phyloP scores from a whole-genome alignment of 805 yeast genomes.

The Osmozyma mogii region DNA sequence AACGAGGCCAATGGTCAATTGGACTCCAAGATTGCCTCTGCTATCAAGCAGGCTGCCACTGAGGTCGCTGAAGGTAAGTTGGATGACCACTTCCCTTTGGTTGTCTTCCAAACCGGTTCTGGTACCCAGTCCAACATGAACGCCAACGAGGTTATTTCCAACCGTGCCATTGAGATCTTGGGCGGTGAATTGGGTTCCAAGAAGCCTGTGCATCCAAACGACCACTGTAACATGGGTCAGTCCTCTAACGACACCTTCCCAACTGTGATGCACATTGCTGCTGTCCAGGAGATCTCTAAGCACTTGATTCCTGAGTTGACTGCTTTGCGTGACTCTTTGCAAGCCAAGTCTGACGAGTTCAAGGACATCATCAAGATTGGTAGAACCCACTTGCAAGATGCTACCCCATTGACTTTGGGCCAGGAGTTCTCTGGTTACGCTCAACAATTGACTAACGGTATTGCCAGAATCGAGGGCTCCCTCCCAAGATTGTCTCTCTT shows the following conservation, averaged over 20 bases:
- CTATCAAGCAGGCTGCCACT: constrained; percentile 89
- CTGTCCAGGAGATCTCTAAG: constrained; percentile 78
- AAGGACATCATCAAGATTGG: constrained; percentile 91
- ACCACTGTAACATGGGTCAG: constrained; percentile 97
- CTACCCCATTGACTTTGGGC: constrained; percentile 95
- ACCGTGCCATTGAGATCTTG: constrained; percentile 93
- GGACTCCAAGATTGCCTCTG: constrained; percentile 75
- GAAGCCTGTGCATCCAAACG: constrained; percentile 95
- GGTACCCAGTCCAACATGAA: constrained; percentile 99
- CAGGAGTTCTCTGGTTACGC: constrained; percentile 98
- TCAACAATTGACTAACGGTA: constrained; percentile 86
- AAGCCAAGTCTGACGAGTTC: constrained; percentile 75
- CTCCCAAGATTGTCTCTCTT: constrained; percentile 71
- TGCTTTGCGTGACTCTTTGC: constrained; percentile 69
- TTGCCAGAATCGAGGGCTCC: constrained; percentile 70
- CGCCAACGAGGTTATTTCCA: constrained; percentile 97
- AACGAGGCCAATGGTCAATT: constrained; percentile 72
- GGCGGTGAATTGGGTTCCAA: constrained; percentile 93
- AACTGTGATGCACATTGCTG: constrained; percentile 99
- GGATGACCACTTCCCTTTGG: constrained; percentile 92
- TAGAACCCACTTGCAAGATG: constrained; percentile 98
- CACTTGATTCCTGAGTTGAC: constrained; percentile 74
- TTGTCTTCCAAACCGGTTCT: constrained; percentile 97
- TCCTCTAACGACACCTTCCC: constrained; percentile 99
- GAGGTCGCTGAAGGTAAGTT: constrained; percentile 92